phyloP scores from a whole-genome alignment of 139 green algal species.

The Bryopsis sp. region DNA sequence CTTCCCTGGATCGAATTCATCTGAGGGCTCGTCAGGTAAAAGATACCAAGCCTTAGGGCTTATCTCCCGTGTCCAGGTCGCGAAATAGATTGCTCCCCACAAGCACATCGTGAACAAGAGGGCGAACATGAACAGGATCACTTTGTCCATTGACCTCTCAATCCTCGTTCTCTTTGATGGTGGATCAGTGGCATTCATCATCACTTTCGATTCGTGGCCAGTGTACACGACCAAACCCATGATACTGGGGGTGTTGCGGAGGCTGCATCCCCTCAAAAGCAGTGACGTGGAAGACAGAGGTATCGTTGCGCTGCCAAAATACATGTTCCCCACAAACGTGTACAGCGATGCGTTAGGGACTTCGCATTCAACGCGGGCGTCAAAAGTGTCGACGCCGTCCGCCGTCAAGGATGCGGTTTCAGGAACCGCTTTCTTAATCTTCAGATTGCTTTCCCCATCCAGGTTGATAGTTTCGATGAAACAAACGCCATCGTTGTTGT shows the following conservation, averaged over 20 bases:
- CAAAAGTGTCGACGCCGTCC: conserved; percentile 35
- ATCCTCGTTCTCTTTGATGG: conserved; percentile 59
- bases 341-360: conserved; percentile 80
- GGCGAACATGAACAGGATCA: conserved; percentile 67
- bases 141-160: conserved; percentile 56
- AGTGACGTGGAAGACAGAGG: conserved; percentile 54
- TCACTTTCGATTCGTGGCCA: conserved; percentile 70
- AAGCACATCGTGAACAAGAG: conserved; percentile 61
- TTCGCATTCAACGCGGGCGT: conserved; percentile 61
- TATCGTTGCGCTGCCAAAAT: background rate
- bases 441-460: conserved; percentile 91
- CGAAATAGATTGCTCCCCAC: conserved; percentile 35
- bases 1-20: conserved; percentile 22
- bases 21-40: background rate
- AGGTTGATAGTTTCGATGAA: conserved; percentile 89
- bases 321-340: conserved; percentile 70
- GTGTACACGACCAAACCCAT: conserved; percentile 83
- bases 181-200: conserved; percentile 54
- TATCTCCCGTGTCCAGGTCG: conserved; percentile 33
- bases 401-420: conserved; percentile 44
- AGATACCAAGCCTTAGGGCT: background rate
- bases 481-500: conserved; percentile 60
- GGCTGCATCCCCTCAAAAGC: conserved; percentile 73
- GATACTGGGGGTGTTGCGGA: conserved; percentile 68
- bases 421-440: conserved; percentile 70